These are phyloP conservation scores for Hygrophorus pudorinus DNA, from an alignment of 768 basidiomycete genomes.

Conservation along the genomic window DNA sequence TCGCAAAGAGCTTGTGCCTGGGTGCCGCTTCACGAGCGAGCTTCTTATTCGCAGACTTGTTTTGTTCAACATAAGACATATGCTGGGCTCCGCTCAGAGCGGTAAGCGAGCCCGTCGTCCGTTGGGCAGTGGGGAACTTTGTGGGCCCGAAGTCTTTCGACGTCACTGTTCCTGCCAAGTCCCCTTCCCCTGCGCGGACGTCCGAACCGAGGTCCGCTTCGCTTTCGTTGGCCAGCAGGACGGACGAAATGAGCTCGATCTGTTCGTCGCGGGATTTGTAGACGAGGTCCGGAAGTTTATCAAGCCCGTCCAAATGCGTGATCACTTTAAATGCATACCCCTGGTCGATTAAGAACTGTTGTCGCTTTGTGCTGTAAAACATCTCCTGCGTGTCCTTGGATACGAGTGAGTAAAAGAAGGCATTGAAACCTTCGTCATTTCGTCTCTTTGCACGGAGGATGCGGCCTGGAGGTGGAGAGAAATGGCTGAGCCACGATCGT, in stretches of 20 bases:
- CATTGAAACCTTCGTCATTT: constrained; percentile 99
- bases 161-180: constrained; percentile 77
- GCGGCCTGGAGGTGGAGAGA: constrained; percentile 46
- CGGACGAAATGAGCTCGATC: constrained; percentile 91
- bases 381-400: constrained; percentile 99
- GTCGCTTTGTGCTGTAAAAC: constrained; percentile 98
- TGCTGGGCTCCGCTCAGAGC: constrained; percentile 84
- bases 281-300: constrained; percentile 78
- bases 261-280: constrained; percentile 89
- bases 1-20: constrained; percentile 74
- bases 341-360: constrained; percentile 97
- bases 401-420: constrained; percentile 98
- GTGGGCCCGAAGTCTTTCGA: constrained; percentile 81
- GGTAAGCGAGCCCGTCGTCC: constrained; percentile 73
- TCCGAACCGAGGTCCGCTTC: constrained; percentile 85
- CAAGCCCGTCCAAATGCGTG: constrained; percentile 90
- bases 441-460: constrained; percentile 94
- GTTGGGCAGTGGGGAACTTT: constrained; percentile 57
- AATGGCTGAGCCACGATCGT: not conserved
- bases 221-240: constrained; percentile 83
- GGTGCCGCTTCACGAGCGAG: constrained; percentile 44
- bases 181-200: constrained; percentile 73
- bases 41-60: constrained; percentile 83
- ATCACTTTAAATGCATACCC: constrained; percentile 99
- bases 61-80: constrained; percentile 90